Evolutionary conservation across 495 filamentous ascomycete species (phyloP).

Genomic region (Annulohypoxylon stygium): DNA sequence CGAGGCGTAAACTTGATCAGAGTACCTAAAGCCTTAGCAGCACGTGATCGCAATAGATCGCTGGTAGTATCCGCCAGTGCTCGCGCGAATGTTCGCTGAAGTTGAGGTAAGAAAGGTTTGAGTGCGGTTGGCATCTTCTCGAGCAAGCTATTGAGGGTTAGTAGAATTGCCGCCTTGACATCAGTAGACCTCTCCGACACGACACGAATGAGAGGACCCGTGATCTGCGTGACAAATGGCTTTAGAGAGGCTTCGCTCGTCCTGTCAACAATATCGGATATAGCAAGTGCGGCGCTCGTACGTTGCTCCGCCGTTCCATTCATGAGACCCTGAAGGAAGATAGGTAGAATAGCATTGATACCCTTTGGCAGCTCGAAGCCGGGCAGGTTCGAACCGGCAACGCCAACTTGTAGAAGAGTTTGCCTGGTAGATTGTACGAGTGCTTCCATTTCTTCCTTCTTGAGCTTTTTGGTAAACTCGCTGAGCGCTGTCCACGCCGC

Average conservation of each 20-base stretch:
- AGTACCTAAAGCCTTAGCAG: slow-evolving; percentile 96
- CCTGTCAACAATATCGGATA: slow-evolving; percentile 94
- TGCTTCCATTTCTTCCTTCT: slow-evolving; percentile 98
- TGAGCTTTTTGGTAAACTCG: slow-evolving; percentile 86
- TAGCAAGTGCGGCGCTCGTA: slow-evolving; percentile 90
- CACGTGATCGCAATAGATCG: slow-evolving; percentile 85
- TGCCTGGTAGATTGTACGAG: slow-evolving; percentile 89
- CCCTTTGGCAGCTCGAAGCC: slow-evolving; percentile 96
- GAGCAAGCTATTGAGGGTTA: slow-evolving; percentile 92
- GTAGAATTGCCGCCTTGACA: slow-evolving; percentile 93
- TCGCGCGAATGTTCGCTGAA: slow-evolving; percentile 96
- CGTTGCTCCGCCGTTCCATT: slow-evolving; percentile 93
- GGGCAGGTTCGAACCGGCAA: slow-evolving; percentile 83
- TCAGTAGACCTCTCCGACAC: slow-evolving; percentile 95
- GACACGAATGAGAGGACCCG: slow-evolving; percentile 95
- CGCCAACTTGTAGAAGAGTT: slow-evolving; percentile 86
- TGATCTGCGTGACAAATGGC: slow-evolving; percentile 96
- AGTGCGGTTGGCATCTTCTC: slow-evolving; percentile 97
- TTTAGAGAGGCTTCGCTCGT: slow-evolving; percentile 86
- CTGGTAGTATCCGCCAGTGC: slow-evolving; percentile 93
- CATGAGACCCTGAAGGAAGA: slow-evolving; percentile 97
- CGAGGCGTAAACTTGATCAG: slow-evolving; percentile 95
- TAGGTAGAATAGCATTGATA: slow-evolving; percentile 95
- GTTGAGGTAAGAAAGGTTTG: slow-evolving; percentile 96
- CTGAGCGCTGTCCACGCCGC: slow-evolving; percentile 90